Evolutionary conservation across 208 protist species (phyloP).

Genomic region (Leishmania tropica): DNA sequence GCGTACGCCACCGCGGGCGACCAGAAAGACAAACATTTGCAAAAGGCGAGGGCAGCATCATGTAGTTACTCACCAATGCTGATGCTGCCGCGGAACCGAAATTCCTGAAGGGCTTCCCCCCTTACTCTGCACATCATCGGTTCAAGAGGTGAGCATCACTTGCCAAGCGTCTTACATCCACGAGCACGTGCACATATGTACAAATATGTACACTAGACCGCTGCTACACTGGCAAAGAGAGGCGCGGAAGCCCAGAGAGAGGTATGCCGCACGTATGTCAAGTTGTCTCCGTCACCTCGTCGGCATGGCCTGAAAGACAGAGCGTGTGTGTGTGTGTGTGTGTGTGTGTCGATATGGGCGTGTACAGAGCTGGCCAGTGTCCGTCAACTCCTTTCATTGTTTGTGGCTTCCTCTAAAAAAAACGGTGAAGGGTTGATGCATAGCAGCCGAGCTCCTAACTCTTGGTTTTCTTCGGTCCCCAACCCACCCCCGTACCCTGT

Average conservation of each 20-base stretch:
- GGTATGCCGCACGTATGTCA: slow-evolving; percentile 3
- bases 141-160: not conserved
- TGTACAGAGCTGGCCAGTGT: not conserved
- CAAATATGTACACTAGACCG: not conserved
- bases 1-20: not conserved
- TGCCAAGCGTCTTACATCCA: not conserved
- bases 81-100: not conserved
- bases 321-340: not conserved
- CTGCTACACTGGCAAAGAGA: not conserved
- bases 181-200: not conserved
- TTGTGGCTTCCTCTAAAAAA: not conserved
- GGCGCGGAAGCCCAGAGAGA: not conserved
- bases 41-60: not conserved
- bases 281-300: not conserved
- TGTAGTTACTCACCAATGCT: not conserved
- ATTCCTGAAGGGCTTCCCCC: not conserved
- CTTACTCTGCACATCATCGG: not conserved
- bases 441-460: not conserved
- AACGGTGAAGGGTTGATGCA: not conserved
- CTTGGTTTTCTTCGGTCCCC: not conserved
- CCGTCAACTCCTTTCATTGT: not conserved
- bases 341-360: not conserved
- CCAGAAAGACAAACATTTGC: not conserved
- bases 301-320: not conserved
- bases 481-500: not conserved